Percentiles rank a stretch among this genome's conserved stretches.
Conservation (phyloP, 768 basidiomycete species). For the Amanita thiersii region DNA sequence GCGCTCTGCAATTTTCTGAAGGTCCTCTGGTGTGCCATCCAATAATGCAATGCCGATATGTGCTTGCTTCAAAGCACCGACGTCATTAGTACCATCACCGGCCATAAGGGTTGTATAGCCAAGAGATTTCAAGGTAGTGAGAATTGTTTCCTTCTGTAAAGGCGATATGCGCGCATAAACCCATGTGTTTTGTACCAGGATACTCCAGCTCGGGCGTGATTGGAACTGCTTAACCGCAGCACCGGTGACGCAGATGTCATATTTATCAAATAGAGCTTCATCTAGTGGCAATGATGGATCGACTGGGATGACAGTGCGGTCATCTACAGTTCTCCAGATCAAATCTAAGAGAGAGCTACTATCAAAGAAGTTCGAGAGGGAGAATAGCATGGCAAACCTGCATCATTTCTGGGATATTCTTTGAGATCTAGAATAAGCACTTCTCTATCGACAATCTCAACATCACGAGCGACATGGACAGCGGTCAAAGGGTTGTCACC, state of each 20-base stretch:
- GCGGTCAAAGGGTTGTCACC: conserved; percentile 98
- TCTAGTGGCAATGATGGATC: conserved; percentile 77
- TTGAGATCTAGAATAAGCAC: conserved; percentile 86
- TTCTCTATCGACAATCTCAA: conserved; percentile 95
- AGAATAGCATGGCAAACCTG: conserved; percentile 38
- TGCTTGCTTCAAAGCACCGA: conserved; percentile 96
- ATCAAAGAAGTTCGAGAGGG: not conserved
- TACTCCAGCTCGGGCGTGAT: conserved; percentile 57
- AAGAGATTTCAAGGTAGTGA: conserved; percentile 80
- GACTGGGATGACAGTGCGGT: conserved; percentile 80
- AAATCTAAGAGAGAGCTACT: conserved; percentile 45
- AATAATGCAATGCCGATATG: conserved; percentile 93
- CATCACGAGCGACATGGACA: conserved; percentile 90
- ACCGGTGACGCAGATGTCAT: conserved; percentile 96
- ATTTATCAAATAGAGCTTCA: conserved; percentile 64
- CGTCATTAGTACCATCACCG: conserved; percentile 98
- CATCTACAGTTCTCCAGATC: conserved; percentile 91
- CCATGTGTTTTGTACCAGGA: conserved; percentile 92
- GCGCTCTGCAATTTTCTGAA: conserved; percentile 90
- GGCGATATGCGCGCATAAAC: conserved; percentile 98
- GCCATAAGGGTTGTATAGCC: conserved; percentile 97
- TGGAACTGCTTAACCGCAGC: conserved; percentile 87
- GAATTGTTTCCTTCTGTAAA: conserved; percentile 89
- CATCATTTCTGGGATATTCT: conserved; percentile 66
- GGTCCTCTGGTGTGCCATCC: conserved; percentile 86